These are phyloP conservation scores for Rhododendron molle DNA, from an alignment of 148 eudicot species.

Conservation along the genomic window DNA sequence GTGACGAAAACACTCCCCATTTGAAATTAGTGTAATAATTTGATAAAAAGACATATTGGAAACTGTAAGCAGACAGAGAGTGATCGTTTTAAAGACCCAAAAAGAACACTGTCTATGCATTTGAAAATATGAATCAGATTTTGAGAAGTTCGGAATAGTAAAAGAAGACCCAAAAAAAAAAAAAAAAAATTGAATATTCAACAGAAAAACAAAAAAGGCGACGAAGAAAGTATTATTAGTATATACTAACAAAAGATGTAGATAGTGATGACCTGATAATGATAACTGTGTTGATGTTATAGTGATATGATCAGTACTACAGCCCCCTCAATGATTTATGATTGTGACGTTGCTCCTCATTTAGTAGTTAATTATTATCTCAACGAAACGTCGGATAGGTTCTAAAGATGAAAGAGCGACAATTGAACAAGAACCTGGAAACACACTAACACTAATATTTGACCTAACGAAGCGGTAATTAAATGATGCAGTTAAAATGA, in stretches of 20 bases:
- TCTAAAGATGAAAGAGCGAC: not conserved
- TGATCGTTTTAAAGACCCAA: too few species aligned
- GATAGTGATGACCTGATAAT: not conserved
- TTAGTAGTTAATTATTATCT: not conserved
- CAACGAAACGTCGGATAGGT: not conserved
- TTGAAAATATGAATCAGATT: too few species aligned
- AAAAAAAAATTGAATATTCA: too few species aligned
- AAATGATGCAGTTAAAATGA: not conserved
- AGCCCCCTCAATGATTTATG: not conserved
- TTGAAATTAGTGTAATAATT: too few species aligned
- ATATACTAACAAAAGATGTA: not conserved
- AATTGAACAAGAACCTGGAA: not conserved
- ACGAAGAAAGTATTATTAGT: not conserved
- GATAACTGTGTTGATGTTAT: not conserved
- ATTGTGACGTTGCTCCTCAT: slow-evolving; percentile 1
- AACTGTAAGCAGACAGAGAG: too few species aligned
- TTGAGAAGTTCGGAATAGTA: too few species aligned
- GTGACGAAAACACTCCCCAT: too few species aligned
- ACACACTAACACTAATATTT: slow-evolving; percentile 45
- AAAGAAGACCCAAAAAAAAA: too few species aligned
- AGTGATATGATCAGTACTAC: not conserved
- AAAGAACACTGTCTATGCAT: too few species aligned
- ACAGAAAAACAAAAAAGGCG: not conserved
- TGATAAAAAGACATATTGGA: too few species aligned
- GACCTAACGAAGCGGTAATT: not conserved